A percentile compares a stretch with the other conserved stretches of the same genome.
Evolutionary conservation across 108 stramenopile genomes (phyloP).

Genomic region (Nitzschia palea): DNA sequence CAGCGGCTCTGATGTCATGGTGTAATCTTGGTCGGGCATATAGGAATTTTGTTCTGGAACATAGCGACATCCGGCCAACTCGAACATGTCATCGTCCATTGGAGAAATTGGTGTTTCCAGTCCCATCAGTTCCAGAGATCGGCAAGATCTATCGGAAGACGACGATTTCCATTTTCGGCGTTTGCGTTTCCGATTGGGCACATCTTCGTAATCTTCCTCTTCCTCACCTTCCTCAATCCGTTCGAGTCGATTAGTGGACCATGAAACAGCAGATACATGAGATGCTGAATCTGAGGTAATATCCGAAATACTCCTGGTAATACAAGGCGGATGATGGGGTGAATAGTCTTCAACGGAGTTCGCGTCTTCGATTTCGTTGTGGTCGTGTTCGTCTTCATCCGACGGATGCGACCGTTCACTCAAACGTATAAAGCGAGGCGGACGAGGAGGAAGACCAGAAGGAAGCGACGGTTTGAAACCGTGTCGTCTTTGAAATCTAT

Average conservation of each 20-base stretch:
- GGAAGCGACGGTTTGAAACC: too few relatives aligned
- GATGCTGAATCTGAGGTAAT: constrained; percentile 39
- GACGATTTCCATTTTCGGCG: background rate
- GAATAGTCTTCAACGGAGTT: background rate
- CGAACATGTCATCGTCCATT: too few relatives aligned
- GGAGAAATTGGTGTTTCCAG: too few relatives aligned
- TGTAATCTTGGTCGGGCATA: too few relatives aligned
- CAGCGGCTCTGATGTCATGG: too few relatives aligned
- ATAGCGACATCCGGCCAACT: too few relatives aligned
- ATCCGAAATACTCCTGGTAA: constrained; percentile 34
- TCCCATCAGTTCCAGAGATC: too few relatives aligned
- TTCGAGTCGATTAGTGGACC: constrained; percentile 30
- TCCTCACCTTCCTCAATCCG: constrained; percentile 41
- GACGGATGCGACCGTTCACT: constrained; percentile 3
- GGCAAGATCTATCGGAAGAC: background rate
- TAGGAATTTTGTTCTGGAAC: too few relatives aligned
- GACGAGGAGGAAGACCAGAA: too few relatives aligned
- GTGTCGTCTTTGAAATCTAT: background rate
- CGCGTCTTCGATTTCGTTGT: background rate
- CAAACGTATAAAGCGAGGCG: constrained; percentile 18
- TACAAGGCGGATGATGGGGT: background rate
- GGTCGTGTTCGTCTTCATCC: constrained; percentile 8
- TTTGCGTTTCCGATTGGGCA: background rate
- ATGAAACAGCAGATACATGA: constrained; percentile 20
- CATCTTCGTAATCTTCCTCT: constrained; percentile 12